Conservation (phyloP, 192 early-diverging fungal genomes). For the Jimgerdemannia lactiflua region DNA sequence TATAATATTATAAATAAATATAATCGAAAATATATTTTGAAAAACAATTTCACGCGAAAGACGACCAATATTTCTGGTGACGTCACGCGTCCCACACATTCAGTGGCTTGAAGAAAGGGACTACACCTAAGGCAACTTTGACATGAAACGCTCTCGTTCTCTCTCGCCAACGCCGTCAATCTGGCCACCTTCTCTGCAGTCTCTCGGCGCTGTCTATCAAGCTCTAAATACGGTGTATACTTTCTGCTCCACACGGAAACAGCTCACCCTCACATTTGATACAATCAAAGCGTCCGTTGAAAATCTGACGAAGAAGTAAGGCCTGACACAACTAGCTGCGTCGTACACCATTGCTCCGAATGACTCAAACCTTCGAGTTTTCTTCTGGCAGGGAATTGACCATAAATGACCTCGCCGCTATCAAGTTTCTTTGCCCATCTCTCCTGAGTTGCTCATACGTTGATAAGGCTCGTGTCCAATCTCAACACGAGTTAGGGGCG, state of each 20-base stretch:
- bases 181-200: neutral
- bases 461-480: neutral
- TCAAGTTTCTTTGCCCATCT: conserved; percentile 19
- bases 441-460: neutral
- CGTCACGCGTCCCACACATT: no score
- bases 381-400: conserved; percentile 4
- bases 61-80: no score
- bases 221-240: conserved; percentile 16
- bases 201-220: conserved; percentile 10
- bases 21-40: no score
- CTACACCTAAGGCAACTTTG: no score
- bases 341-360: neutral
- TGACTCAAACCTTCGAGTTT: neutral
- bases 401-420: conserved; percentile 19
- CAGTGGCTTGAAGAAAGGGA: no score
- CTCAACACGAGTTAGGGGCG: neutral
- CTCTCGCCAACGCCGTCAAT: neutral
- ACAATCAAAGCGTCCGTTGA: conserved; percentile 12
- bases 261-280: conserved; percentile 8
- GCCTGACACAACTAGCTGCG: neutral
- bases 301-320: neutral
- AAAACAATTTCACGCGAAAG: no score
- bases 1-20: no score
- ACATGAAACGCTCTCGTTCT: neutral
- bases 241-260: conserved; percentile 18